Conservation (phyloP, 129 eudicot genomes). For the Oenanthe sinensis region DNA sequence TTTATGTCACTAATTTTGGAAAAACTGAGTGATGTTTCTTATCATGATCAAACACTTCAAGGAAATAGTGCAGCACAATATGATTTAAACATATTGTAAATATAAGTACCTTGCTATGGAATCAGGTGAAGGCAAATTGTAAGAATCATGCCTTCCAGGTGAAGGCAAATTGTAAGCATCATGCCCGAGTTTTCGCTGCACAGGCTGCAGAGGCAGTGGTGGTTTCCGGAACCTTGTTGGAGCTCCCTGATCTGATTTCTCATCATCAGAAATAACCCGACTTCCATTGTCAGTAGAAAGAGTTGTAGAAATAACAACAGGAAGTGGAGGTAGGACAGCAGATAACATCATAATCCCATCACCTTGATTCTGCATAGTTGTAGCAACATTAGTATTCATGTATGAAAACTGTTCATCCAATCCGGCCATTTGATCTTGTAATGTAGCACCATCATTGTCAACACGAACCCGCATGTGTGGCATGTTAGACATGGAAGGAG, state of each 20-base stretch:
- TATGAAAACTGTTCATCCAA: conserved; percentile 66
- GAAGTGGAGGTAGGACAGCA: conserved; percentile 21
- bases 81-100: not conserved
- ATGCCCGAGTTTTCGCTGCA: conserved; percentile 37
- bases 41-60: not conserved
- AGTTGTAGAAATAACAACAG: conserved; percentile 10
- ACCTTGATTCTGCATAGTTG: conserved; percentile 8
- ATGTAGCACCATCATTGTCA: conserved; percentile 18
- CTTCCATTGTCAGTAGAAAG: conserved; percentile 8
- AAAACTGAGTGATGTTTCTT: not conserved
- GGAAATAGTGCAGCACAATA: not conserved
- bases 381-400: conserved; percentile 30
- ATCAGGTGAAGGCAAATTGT: conserved; percentile 59
- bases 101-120: conserved; percentile 56
- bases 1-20: not conserved
- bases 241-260: conserved; percentile 48
- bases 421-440: conserved; percentile 42
- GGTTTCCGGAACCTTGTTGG: conserved; percentile 47
- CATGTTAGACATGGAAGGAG: conserved; percentile 57
- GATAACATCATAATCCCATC: conserved; percentile 12
- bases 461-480: conserved; percentile 47
- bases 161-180: conserved; percentile 53
- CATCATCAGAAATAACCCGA: conserved; percentile 38
- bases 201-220: conserved; percentile 65
- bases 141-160: conserved; percentile 44